Evolutionary conservation across 352 stramenopile genomes (phyloP).

Genomic region (Globisporangium lucens): DNA sequence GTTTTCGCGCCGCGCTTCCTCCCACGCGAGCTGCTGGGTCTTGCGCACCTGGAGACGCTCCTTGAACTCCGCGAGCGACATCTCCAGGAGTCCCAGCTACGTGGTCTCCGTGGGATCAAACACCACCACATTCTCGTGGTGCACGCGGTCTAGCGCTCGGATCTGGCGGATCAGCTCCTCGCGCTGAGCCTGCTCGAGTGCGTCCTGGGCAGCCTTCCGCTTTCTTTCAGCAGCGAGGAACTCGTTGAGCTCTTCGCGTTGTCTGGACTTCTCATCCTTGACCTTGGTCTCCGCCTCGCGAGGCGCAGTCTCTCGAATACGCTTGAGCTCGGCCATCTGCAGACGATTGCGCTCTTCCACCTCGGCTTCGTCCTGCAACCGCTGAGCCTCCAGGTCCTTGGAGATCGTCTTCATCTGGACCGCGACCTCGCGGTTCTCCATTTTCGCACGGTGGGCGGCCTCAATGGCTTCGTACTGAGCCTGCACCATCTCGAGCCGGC

Average conservation of each 20-base stretch:
- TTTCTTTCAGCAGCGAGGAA: constrained; percentile 61
- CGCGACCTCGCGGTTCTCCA: constrained; percentile 83
- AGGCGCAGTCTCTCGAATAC: constrained; percentile 74
- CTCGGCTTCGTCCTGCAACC: constrained; percentile 51
- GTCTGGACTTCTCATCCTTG: constrained; percentile 51
- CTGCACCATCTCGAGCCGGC: constrained; percentile 81
- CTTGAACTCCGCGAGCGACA: constrained; percentile 86
- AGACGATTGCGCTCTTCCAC: constrained; percentile 52
- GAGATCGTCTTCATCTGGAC: constrained; percentile 74
- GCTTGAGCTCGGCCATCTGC: constrained; percentile 64
- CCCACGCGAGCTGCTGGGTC: constrained; percentile 59
- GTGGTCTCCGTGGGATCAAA: constrained; percentile 90
- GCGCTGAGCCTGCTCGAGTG: constrained; percentile 62
- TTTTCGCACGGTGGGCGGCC: constrained; percentile 53
- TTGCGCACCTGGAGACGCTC: constrained; percentile 84
- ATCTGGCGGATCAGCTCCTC: constrained; percentile 88
- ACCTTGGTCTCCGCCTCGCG: constrained; percentile 68
- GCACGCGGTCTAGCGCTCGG: constrained; percentile 73
- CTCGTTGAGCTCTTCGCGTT: constrained; percentile 62
- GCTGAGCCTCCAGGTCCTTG: constrained; percentile 61
- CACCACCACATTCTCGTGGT: constrained; percentile 72
- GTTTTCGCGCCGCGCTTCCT: constrained; percentile 57
- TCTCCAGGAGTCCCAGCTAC: constrained; percentile 87
- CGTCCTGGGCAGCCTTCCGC: constrained; percentile 56
- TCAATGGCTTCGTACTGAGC: constrained; percentile 78